Percentiles rank a stretch among this genome's conserved stretches.
Conservation (phyloP, 768 basidiomycete species). For the Lactarius sp. region DNA sequence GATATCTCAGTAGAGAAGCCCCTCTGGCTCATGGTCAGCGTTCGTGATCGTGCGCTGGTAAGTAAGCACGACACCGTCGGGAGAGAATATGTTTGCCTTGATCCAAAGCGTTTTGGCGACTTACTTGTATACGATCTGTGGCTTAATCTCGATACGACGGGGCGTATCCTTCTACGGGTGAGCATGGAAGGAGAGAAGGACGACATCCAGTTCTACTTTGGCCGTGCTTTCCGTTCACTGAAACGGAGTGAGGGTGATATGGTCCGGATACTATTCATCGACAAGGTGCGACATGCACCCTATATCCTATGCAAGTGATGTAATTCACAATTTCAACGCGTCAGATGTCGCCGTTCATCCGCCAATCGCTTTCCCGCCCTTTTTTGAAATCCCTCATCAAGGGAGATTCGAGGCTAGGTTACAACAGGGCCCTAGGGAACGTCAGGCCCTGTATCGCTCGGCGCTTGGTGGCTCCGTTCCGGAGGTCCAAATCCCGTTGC, state of each 20-base stretch:
- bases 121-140: conserved; percentile 87
- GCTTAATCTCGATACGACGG: conserved; percentile 84
- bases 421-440: conserved; percentile 84
- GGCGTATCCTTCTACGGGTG: conserved; percentile 79
- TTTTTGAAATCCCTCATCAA: conserved; percentile 79
- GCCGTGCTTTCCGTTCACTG: conserved; percentile 87
- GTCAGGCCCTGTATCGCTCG: conserved; percentile 77
- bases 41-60: conserved; percentile 83
- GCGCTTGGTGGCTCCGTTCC: conserved; percentile 59
- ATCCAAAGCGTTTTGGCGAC: conserved; percentile 84
- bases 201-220: conserved; percentile 96
- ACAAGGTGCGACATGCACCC: conserved; percentile 61
- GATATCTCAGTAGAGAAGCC: conserved; percentile 90
- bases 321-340: background rate
- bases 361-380: conserved; percentile 72
- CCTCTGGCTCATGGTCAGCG: conserved; percentile 96
- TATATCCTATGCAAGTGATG: background rate
- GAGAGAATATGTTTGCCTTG: conserved; percentile 86
- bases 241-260: conserved; percentile 94
- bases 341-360: conserved; percentile 92
- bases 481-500: conserved; percentile 77
- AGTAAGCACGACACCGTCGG: conserved; percentile 94
- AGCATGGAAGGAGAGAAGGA: conserved; percentile 99
- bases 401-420: conserved; percentile 58
- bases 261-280: conserved; percentile 84